These are phyloP conservation scores for Microsporum ferrugineum DNA, from an alignment of 2,329 filamentous ascomycete genomes.

Conservation along the genomic window DNA sequence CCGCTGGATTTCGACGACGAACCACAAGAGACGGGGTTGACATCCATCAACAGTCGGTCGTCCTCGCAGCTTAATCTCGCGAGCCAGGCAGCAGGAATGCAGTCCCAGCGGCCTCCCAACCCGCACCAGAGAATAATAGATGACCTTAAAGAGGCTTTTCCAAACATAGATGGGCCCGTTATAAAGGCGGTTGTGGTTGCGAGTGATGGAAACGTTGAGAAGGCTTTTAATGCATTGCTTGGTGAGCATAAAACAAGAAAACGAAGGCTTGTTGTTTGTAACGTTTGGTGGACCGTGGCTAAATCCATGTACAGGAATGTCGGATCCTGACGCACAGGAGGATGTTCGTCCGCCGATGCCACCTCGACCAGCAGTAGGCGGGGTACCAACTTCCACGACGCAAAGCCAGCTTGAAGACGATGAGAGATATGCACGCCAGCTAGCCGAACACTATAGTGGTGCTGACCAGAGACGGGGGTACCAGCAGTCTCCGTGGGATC, in stretches of 20 bases:
- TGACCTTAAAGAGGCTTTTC: slow-evolving; percentile 89
- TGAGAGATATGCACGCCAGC: slow-evolving; percentile 80
- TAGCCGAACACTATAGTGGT: slow-evolving; percentile 76
- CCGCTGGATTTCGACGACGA: slow-evolving; percentile 46
- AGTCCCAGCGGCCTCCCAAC: slow-evolving; percentile 72
- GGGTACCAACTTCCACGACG: slow-evolving; percentile 42
- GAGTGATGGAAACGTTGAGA: slow-evolving; percentile 77
- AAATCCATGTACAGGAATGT: slow-evolving; percentile 47
- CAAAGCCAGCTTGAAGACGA: slow-evolving; percentile 79
- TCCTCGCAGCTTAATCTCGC: slow-evolving; percentile 19
- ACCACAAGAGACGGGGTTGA: slow-evolving; percentile 34
- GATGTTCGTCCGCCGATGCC: slow-evolving; percentile 59
- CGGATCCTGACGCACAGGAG: slow-evolving; percentile 60
- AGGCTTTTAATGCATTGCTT: slow-evolving; percentile 87
- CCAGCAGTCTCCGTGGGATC: slow-evolving; percentile 17
- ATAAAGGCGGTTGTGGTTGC: slow-evolving; percentile 80
- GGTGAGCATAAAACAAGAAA: slow-evolving; percentile 36
- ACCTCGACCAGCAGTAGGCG: slow-evolving; percentile 55
- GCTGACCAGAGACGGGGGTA: slow-evolving; percentile 20
- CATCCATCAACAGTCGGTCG: slow-evolving; percentile 21
- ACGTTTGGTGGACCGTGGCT: not conserved
- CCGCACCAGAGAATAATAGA: slow-evolving; percentile 75
- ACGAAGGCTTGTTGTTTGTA: not conserved
- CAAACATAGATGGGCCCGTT: slow-evolving; percentile 64
- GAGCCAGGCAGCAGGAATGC: slow-evolving; percentile 43